These are phyloP conservation scores for Mycena polygramma DNA, from an alignment of 768 basidiomycete genomes.

Conservation along the genomic window DNA sequence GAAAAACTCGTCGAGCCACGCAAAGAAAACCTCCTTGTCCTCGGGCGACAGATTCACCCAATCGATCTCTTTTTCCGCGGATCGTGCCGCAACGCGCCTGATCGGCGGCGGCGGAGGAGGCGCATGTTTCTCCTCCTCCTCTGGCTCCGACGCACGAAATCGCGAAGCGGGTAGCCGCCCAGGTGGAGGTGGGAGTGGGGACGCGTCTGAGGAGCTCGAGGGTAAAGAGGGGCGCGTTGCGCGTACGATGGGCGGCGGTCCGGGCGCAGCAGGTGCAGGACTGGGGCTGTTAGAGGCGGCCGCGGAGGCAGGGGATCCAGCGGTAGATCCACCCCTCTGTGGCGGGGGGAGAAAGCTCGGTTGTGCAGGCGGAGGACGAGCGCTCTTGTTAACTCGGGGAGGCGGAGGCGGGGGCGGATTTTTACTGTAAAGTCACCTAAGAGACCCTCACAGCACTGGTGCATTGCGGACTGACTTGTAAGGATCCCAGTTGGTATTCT, in stretches of 20 bases:
- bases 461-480: slow-evolving; percentile 44
- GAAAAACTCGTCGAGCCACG: slow-evolving; percentile 88
- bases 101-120: slow-evolving; percentile 25
- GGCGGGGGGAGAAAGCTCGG: slow-evolving; percentile 40
- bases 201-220: slow-evolving; percentile 31
- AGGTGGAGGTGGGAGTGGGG: slow-evolving; percentile 46
- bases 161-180: slow-evolving; percentile 16
- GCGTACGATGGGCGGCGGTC: slow-evolving; percentile 30
- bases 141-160: slow-evolving; percentile 32
- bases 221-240: slow-evolving; percentile 32
- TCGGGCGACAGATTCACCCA: slow-evolving; percentile 76
- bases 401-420: slow-evolving; percentile 65
- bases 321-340: slow-evolving; percentile 27
- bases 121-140: slow-evolving; percentile 25
- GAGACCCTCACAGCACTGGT: neutral
- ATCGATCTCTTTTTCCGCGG: slow-evolving; percentile 57
- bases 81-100: slow-evolving; percentile 17
- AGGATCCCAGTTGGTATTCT: slow-evolving; percentile 75
- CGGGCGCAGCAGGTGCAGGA: neutral
- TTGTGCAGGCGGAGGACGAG: slow-evolving; percentile 47
- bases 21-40: slow-evolving; percentile 81
- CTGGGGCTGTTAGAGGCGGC: slow-evolving; percentile 40
- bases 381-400: slow-evolving; percentile 46
- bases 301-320: slow-evolving; percentile 27
- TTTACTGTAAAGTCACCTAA: slow-evolving; percentile 49